phyloP scores from a whole-genome alignment of 2,329 filamentous ascomycete genomes.

The Dothideomycetidae sp. region DNA sequence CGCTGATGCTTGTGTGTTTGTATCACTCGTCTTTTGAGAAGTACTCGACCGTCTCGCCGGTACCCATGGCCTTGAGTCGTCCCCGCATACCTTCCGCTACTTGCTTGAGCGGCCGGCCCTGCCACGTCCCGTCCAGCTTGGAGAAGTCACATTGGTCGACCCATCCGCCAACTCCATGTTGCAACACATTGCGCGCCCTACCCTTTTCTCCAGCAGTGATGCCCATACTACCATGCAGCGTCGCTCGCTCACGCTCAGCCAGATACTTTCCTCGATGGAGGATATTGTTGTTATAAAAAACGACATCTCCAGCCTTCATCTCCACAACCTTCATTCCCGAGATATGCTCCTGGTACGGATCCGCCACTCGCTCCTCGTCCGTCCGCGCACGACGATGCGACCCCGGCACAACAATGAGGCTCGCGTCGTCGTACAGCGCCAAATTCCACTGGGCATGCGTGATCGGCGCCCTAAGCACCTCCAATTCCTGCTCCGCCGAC shows the following conservation, averaged over 20 bases:
- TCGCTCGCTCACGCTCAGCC: constrained; percentile 46
- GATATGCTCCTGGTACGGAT: constrained; percentile 47
- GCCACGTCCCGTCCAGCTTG: constrained; percentile 26
- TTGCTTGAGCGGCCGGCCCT: constrained; percentile 21
- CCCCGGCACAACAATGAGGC: constrained; percentile 62
- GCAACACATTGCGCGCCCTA: constrained; percentile 57
- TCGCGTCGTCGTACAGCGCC: constrained; percentile 60
- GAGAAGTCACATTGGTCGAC: constrained; percentile 45
- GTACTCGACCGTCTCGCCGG: constrained; percentile 48
- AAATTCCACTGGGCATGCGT: constrained; percentile 82
- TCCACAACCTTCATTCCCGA: constrained; percentile 51
- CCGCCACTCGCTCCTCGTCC: constrained; percentile 50
- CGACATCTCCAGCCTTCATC: constrained; percentile 60
- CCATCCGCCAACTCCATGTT: constrained; percentile 59
- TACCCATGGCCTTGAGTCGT: constrained; percentile 48
- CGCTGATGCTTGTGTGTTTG: too few species aligned
- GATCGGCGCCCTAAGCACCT: constrained; percentile 44
- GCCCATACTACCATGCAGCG: constrained; percentile 59
- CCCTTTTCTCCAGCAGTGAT: constrained; percentile 40
- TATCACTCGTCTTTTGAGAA: constrained; percentile 39
- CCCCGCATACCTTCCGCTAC: constrained; percentile 51
- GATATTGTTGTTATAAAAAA: constrained; percentile 87
- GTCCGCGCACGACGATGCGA: constrained; percentile 61
- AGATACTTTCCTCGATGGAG: constrained; percentile 58
- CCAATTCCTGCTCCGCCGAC: constrained; percentile 50